These are phyloP conservation scores for Boletus sp. DNA, from an alignment of 1,284 basidiomycete species.

Conservation along the genomic window DNA sequence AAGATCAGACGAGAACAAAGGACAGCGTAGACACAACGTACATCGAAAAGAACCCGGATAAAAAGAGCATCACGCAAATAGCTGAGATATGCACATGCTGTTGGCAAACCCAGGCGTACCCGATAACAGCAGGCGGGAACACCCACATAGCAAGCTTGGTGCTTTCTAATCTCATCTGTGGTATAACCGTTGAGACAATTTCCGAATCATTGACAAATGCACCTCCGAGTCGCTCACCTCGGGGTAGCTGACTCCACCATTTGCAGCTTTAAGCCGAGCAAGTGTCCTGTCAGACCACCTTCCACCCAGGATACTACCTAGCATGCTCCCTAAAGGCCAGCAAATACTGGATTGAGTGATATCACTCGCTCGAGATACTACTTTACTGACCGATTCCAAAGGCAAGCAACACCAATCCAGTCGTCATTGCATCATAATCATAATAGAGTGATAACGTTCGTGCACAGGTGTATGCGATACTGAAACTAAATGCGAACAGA, in stretches of 20 bases:
- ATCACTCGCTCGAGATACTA: neutral
- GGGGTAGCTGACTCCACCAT: constrained; percentile 62
- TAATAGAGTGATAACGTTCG: constrained; percentile 68
- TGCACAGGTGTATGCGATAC: constrained; percentile 69
- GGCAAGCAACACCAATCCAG: constrained; percentile 76
- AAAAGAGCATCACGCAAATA: constrained; percentile 63
- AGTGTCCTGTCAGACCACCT: constrained; percentile 73
- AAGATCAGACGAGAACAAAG: constrained; percentile 1
- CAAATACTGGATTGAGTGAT: neutral
- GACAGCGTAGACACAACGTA: constrained; percentile 35
- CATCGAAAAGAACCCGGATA: constrained; percentile 70
- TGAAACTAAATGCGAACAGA: constrained; percentile 70
- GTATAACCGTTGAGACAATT: neutral
- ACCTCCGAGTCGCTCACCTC: constrained; percentile 50
- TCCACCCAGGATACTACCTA: constrained; percentile 75
- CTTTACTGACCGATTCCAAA: constrained; percentile 61
- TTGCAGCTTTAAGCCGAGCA: constrained; percentile 52
- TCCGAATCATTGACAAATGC: no score
- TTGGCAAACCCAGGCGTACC: constrained; percentile 77
- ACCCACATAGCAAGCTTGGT: constrained; percentile 55
- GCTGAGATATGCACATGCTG: constrained; percentile 63
- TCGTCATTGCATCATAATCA: constrained; percentile 66
- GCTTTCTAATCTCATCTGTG: constrained; percentile 72
- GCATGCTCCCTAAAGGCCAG: constrained; percentile 50
- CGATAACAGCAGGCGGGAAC: constrained; percentile 60